Evolutionary conservation across 768 basidiomycete species (phyloP).

Genomic region (Trametopsis cervina): DNA sequence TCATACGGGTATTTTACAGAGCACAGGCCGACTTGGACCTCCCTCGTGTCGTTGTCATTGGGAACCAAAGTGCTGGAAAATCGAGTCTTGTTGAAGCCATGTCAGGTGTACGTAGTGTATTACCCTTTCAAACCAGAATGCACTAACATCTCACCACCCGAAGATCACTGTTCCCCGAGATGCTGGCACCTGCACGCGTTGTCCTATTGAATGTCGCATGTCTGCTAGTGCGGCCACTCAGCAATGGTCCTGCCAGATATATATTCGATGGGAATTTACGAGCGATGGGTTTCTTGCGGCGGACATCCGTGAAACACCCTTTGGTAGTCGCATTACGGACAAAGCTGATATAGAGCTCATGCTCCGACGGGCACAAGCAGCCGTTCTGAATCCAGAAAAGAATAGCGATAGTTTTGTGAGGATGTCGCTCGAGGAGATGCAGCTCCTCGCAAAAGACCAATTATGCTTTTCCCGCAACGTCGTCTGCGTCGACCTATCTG

Average conservation of each 20-base stretch:
- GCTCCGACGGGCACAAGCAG: slow-evolving; percentile 55
- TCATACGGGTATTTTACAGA: slow-evolving; percentile 16
- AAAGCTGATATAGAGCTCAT: slow-evolving; percentile 41
- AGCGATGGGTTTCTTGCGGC: slow-evolving; percentile 18
- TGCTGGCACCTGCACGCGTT: slow-evolving; percentile 39
- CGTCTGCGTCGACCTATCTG: slow-evolving; percentile 21
- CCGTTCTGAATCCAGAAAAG: slow-evolving; percentile 43
- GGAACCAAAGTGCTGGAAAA: slow-evolving; percentile 46
- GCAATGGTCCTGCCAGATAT: slow-evolving; percentile 29
- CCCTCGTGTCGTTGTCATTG: slow-evolving; percentile 44
- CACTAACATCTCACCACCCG: not conserved
- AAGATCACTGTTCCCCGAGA: slow-evolving; percentile 17
- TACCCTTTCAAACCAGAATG: not conserved
- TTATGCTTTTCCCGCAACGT: slow-evolving; percentile 21
- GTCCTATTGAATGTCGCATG: slow-evolving; percentile 33
- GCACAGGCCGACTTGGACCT: slow-evolving; percentile 42
- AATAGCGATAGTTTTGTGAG: slow-evolving; percentile 18
- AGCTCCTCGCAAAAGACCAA: not conserved
- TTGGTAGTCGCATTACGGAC: slow-evolving; percentile 37
- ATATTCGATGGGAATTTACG: slow-evolving; percentile 37
- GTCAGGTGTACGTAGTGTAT: slow-evolving; percentile 29
- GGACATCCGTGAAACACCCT: slow-evolving; percentile 26
- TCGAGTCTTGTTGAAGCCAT: slow-evolving; percentile 45
- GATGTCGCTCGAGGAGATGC: slow-evolving; percentile 1
- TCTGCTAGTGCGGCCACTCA: slow-evolving; percentile 3